Evolutionary conservation across 2,329 filamentous ascomycete genomes (phyloP), one percentile per base, ranked within the genome.

Genomic region (Nectriaceae sp.): DNA sequence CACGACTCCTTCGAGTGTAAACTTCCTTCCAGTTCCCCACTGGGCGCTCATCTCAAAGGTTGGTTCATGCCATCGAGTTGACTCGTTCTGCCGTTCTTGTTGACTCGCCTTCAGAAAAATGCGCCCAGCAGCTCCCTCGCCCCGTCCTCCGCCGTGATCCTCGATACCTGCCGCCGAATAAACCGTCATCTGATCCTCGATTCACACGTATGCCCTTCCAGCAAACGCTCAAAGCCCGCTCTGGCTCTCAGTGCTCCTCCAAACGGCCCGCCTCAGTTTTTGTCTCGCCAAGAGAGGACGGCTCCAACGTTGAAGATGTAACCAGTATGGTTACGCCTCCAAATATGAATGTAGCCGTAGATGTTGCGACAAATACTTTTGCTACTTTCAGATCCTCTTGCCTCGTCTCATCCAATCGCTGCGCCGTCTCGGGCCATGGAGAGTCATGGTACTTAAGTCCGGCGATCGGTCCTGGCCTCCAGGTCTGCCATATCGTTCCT

Each of bases 401-500:
- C 20, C 40, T 49, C 11, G 29, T 29, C 16, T 26, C 13, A 16
- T 41, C 48, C 10, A 40, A 16, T 13, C 31, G 20, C 11, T 61
- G 53, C 40, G 56, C 53, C 20, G 33, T 60, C 1, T 50, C 51
- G 2, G 56, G 56, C 5, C 47, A 56, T 41, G 58, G 58, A 8
- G 26, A 42, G 21, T 55, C 55, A 0, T 58, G 52, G 58, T 57
- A 43, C 39, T 15, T 46, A 0, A 45, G 19, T 11, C 50, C 47
- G 0, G 26, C 36, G 0, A 22, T 55, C 11, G 52, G 57, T 2
- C 59, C 55, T 3, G 55, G 40, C 3, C 6, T 62, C 2, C 44
- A 60, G 15, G 57, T 53, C 3, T 61, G 55, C 4, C 54, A 61
- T 19, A 57, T 61, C 40, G 31, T 61, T 11, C 55, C 55, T 2